Evolutionary conservation across 768 basidiomycete species (phyloP), one percentile per base, ranked within the genome.

Genomic region (Amanita inopinata): DNA sequence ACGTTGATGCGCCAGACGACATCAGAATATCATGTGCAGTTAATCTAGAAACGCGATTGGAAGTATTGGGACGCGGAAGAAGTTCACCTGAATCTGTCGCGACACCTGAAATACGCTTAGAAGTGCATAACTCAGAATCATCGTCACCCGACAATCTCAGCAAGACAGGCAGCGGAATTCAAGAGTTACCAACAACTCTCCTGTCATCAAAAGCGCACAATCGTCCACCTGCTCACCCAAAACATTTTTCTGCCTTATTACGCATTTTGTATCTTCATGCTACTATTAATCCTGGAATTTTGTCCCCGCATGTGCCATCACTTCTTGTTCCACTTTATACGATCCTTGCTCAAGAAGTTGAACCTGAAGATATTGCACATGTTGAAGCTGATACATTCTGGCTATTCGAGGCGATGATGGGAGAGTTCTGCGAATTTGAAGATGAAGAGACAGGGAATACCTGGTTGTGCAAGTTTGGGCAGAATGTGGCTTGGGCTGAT

Each of bases 351-450:
- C 71, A 75, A 53, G 84, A 87, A 52, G 65, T 77, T 1, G 72
- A 83, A 12, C 58, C 69, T 0, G 70, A 74, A 41, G 80, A 83
- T 32, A 56, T 73, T 7, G 67, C 72, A 0, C 83, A 87, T 55
- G 71, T 70, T 3, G 86, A 89, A 57, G 85, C 86, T 1, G 86
- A 89, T 52, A 71, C 80, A 0, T 89, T 89, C 56, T 89, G 85
- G 86, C 52, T 87, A 3, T 82, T 88, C 43, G 83, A 87, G 56
- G 71, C 77, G 0, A 66, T 88, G 51, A 62, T 86, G 0, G 76
- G 78, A 19, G 85, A 88, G 52, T 74, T 88, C 37, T 65, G 74
- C 1, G 85, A 84, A 38, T 56, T 89, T n/a, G 79, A 80, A 46
- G 80, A 81, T 39, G 76, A 79, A 45, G 78, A 79, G 20, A 73